Base-by-base conservation (phyloP, 768 basidiomycete genomes). In the Boletus fagicola region DNA sequence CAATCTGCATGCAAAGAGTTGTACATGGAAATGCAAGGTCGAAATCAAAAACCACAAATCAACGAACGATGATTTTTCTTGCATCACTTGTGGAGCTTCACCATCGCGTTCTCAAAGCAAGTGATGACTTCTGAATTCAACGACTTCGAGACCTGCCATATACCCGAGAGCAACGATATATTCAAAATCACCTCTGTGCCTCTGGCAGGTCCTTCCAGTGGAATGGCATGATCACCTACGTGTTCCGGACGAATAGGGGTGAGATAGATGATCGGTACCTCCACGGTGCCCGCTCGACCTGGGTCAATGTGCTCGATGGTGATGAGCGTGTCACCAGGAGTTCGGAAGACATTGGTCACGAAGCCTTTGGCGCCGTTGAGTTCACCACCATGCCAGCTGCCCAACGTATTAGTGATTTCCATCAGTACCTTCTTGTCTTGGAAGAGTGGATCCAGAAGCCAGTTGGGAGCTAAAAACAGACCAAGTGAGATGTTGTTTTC, bases 161-260 rank as follows among this genome's bases (percentile, higher is more conserved):
- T 38, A 0, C 35, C 65, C 4, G 62, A 61, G 40, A 77, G 72
- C 30, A 75, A 63, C 31, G 64, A 61, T 55, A 79, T 74, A 36
- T 78, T 68, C 56, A 85, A 69, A 40, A 80, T 73, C 56, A 84
- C 76, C 53, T 77, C 69, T 22, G 66, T 67, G 18, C 81, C 82
- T 60, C 72, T 78, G 38, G 69, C 58, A 20, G 63, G 55, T 1
- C 82, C 84, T 6, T 75, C 74, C 51, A 85, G 68, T 22, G 78
- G 75, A 42, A 87, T 58, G 6, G 83, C 86, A 39, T 76, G 76
- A 43, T 85, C 79, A 9, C 76, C 78, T 43, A 69, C 72, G 13
- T 62, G 53, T 2, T 60, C 56, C 0, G 82, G 81, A 15, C 58
- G 67, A 9, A 80, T 66, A 5, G 81, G 78, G 3, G 60, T 65